These are phyloP conservation scores for Acrodontium crateriforme DNA, from an alignment of 2,329 filamentous ascomycete species.

Conservation along the genomic window DNA sequence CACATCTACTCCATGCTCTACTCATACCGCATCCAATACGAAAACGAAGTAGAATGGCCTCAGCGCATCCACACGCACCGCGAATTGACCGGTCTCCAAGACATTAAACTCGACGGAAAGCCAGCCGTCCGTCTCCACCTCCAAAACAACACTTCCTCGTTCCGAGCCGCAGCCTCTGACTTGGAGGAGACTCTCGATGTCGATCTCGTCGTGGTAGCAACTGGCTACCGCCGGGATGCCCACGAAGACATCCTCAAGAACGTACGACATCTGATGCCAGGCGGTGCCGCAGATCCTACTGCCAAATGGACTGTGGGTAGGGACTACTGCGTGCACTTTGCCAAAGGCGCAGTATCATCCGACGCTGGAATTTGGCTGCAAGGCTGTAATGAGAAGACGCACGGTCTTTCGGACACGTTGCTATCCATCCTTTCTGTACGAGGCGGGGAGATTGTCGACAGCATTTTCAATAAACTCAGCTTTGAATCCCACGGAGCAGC, in stretches of 20 bases:
- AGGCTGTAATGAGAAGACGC: conserved; percentile 83
- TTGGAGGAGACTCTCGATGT: conserved; percentile 58
- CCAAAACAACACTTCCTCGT: conserved; percentile 34
- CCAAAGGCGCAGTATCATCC: conserved; percentile 50
- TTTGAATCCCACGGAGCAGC: too few relatives aligned
- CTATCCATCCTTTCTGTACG: conserved; percentile 23
- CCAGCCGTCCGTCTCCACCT: conserved; percentile 45
- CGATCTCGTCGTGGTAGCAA: conserved; percentile 73
- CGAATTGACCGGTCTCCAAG: conserved; percentile 44
- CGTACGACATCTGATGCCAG: conserved; percentile 52
- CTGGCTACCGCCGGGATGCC: conserved; percentile 66
- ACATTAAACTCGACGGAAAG: conserved; percentile 21
- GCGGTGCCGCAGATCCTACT: conserved; percentile 25
- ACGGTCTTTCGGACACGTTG: conserved; percentile 50
- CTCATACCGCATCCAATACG: conserved; percentile 60
- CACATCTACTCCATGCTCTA: conserved; percentile 80
- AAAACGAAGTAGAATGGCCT: conserved; percentile 58
- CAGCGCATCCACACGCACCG: conserved; percentile 64
- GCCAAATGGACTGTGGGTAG: conserved; percentile 54
- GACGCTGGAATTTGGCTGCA: conserved; percentile 81
- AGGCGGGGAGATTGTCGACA: conserved; percentile 25
- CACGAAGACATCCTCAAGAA: conserved; percentile 64
- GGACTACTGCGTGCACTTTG: conserved; percentile 67
- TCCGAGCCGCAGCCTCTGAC: conserved; percentile 20
- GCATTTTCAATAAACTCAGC: conserved; percentile 22